Evolutionary conservation across 305 asterid genomes (phyloP).

Genomic region (Rubia balearica): DNA sequence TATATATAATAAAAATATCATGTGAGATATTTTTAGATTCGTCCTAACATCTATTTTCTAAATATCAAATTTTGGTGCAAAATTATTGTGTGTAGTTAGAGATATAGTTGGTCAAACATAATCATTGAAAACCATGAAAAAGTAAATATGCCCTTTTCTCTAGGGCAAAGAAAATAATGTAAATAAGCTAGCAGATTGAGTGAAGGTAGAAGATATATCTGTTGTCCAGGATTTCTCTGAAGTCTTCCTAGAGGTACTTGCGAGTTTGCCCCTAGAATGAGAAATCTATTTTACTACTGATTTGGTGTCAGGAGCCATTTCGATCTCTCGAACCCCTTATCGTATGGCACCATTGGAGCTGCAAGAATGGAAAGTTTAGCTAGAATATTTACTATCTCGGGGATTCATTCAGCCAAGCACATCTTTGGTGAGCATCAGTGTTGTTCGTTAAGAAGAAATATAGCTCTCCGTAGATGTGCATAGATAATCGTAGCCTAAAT

Average conservation of each 20-base stretch:
- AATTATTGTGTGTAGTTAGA: no score
- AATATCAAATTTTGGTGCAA: no score
- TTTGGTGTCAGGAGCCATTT: neutral
- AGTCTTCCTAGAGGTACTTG: neutral
- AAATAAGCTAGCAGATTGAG: neutral
- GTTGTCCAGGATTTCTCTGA: neutral
- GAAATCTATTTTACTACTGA: neutral
- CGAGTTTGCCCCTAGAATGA: neutral
- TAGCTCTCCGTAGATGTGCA: no score
- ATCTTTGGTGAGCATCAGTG: neutral
- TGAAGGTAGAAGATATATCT: neutral
- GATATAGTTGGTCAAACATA: no score
- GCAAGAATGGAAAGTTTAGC: neutral
- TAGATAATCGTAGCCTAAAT: no score
- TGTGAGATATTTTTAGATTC: no score
- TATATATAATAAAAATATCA: no score
- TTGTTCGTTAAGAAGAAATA: neutral
- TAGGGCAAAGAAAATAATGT: no score
- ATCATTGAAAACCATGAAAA: no score
- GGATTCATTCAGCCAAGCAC: neutral
- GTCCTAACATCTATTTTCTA: no score
- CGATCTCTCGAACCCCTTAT: neutral
- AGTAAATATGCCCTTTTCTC: no score
- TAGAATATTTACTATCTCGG: neutral
- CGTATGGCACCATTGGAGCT: neutral